Percentiles rank a stretch among this genome's conserved stretches.
These are phyloP conservation scores for Aureobasidium sp. DNA, from an alignment of 2,329 filamentous ascomycete genomes.

Conservation along the genomic window DNA sequence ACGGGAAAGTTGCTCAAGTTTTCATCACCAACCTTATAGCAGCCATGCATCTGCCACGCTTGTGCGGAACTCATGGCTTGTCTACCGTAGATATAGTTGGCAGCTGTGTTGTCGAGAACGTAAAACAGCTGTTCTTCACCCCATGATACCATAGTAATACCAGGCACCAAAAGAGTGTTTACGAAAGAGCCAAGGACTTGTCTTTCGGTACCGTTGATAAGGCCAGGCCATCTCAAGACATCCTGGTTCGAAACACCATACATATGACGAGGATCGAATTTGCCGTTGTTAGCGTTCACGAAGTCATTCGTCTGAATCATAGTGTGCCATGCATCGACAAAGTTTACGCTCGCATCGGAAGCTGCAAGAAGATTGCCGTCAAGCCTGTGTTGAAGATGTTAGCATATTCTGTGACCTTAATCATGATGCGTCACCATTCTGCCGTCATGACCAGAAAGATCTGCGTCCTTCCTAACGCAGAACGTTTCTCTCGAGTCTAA, in stretches of 20 bases:
- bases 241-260: slow-evolving; percentile 61
- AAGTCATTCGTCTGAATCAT: slow-evolving; percentile 55
- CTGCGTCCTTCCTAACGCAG: too few relatives aligned
- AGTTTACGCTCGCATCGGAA: slow-evolving; percentile 43
- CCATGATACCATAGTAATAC: slow-evolving; percentile 55
- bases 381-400: too few relatives aligned
- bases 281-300: slow-evolving; percentile 52
- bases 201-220: slow-evolving; percentile 51
- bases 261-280: slow-evolving; percentile 58
- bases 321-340: slow-evolving; percentile 47
- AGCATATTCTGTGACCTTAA: too few relatives aligned
- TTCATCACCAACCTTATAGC: slow-evolving; percentile 50
- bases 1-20: slow-evolving; percentile 55
- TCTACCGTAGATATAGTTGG: slow-evolving; percentile 59
- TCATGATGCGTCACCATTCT: too few relatives aligned
- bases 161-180: slow-evolving; percentile 53
- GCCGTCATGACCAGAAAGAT: too few relatives aligned
- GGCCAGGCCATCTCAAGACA: slow-evolving; percentile 57
- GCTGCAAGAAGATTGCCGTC: slow-evolving; percentile 48
- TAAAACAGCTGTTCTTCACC: slow-evolving; percentile 62
- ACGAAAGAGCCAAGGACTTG: slow-evolving; percentile 54
- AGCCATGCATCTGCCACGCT: slow-evolving; percentile 58
- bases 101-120: slow-evolving; percentile 55
- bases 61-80: slow-evolving; percentile 55
- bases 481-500: too few relatives aligned